phyloP scores from a whole-genome alignment of 257 asterid species.

The Ballota nigra region DNA sequence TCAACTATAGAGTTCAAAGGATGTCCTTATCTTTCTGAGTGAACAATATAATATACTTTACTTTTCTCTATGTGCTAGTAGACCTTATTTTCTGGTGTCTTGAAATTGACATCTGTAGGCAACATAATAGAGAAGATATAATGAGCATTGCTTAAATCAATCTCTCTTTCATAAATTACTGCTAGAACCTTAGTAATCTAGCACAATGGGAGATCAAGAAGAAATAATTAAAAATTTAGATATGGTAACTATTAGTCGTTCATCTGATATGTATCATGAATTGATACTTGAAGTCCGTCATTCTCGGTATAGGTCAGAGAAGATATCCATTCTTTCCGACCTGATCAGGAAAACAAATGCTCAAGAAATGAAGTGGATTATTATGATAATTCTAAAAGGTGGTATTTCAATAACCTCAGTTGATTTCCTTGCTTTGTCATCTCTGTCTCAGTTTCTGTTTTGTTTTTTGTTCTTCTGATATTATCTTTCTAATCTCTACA shows the following conservation, averaged over 20 bases:
- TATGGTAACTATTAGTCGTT: slow-evolving; percentile 1
- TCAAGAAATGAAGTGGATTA: slow-evolving; percentile 97
- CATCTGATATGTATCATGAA: slow-evolving; percentile 17
- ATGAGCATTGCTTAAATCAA: not conserved
- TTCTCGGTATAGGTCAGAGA: slow-evolving; percentile 61
- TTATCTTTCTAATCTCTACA: slow-evolving; percentile 13
- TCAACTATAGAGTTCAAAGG: not conserved
- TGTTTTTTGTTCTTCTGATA: not conserved
- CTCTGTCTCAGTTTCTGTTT: not conserved
- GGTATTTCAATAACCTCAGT: slow-evolving; percentile 13
- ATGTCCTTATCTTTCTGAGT: not conserved
- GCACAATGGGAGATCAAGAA: slow-evolving; percentile 1
- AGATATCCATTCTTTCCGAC: slow-evolving; percentile 66
- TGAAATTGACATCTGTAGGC: slow-evolving; percentile 10
- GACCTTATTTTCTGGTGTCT: slow-evolving; percentile 9
- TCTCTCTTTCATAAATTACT: not conserved
- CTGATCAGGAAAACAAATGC: slow-evolving; percentile 86
- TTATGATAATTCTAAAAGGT: slow-evolving; percentile 98
- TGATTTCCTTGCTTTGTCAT: slow-evolving; percentile 5
- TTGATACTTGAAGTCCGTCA: slow-evolving; percentile 23
- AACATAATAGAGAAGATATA: not conserved
- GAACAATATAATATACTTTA: not conserved
- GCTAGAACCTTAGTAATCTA: not conserved
- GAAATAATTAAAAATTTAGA: slow-evolving; percentile 1
- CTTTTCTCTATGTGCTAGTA: slow-evolving; percentile 15